These are phyloP conservation scores for Crepidotus variabilis DNA, from an alignment of 768 basidiomycete species.

Conservation along the genomic window DNA sequence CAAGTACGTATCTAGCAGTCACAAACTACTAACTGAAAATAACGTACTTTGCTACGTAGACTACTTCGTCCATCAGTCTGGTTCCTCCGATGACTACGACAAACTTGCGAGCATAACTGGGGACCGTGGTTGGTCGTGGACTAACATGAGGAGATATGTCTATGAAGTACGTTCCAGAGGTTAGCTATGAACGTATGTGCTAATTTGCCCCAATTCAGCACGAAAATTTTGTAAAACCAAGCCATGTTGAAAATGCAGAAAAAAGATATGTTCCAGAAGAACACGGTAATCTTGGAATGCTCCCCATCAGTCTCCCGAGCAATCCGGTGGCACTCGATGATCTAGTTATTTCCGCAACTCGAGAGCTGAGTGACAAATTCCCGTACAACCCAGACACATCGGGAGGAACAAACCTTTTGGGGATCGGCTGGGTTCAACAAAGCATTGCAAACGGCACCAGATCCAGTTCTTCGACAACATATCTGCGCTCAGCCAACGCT, in stretches of 20 bases:
- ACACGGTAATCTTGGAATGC: conserved; percentile 31
- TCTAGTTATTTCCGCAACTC: conserved; percentile 27
- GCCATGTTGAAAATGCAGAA: conserved; percentile 29
- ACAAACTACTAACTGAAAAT: neutral
- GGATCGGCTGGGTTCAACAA: conserved; percentile 31
- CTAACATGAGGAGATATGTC: conserved; percentile 28
- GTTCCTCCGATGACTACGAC: conserved; percentile 33
- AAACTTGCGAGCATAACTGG: conserved; percentile 27
- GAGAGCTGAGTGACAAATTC: conserved; percentile 31
- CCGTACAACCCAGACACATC: conserved; percentile 31
- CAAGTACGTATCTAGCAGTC: conserved; percentile 18
- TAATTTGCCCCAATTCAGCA: conserved; percentile 2
- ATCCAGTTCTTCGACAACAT: conserved; percentile 34
- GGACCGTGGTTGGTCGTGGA: conserved; percentile 36
- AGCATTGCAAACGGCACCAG: conserved; percentile 27
- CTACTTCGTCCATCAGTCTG: conserved; percentile 33
- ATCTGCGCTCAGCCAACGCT: conserved; percentile 22
- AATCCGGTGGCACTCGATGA: conserved; percentile 22
- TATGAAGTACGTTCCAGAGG: conserved; percentile 18
- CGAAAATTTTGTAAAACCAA: conserved; percentile 32
- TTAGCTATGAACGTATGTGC: neutral
- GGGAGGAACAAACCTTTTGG: conserved; percentile 26
- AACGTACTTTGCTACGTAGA: conserved; percentile 15
- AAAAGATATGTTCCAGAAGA: conserved; percentile 28
- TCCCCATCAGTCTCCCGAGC: conserved; percentile 25